A percentile compares a stretch with the other conserved stretches of the same genome.
phyloP scores from a whole-genome alignment of 495 filamentous ascomycete species.

The Penicillium soppii region DNA sequence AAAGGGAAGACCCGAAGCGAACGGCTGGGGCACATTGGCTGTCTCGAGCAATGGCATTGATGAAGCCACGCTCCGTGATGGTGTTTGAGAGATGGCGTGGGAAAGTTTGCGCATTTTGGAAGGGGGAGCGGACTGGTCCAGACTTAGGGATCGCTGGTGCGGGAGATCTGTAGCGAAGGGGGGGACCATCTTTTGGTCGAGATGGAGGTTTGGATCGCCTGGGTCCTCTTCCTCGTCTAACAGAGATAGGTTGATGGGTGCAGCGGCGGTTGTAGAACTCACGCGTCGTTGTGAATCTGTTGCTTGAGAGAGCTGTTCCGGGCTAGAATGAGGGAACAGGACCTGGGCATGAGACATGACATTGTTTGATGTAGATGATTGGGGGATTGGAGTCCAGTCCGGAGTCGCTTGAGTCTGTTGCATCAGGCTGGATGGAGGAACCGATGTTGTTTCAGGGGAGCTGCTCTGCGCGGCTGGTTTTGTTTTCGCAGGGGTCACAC shows the following conservation, averaged over 20 bases:
- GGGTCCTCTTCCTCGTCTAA: slow-evolving; percentile 67
- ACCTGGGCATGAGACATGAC: slow-evolving; percentile 34
- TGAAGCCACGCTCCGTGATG: slow-evolving; percentile 33
- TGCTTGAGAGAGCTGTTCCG: slow-evolving; percentile 45
- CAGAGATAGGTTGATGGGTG: slow-evolving; percentile 72
- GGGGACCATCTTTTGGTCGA: slow-evolving; percentile 23
- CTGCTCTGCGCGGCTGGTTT: slow-evolving; percentile 43
- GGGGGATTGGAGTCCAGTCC: slow-evolving; percentile 42
- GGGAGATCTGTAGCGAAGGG: slow-evolving; percentile 30
- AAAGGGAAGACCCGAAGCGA: slow-evolving; percentile 44
- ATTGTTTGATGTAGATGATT: slow-evolving; percentile 22
- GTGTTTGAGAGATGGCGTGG: slow-evolving; percentile 31
- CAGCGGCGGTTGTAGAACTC: slow-evolving; percentile 24
- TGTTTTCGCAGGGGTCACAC: slow-evolving; percentile 53
- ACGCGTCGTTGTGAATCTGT: slow-evolving; percentile 31
- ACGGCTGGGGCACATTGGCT: slow-evolving; percentile 39
- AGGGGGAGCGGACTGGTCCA: slow-evolving; percentile 35
- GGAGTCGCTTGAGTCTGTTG: slow-evolving; percentile 34
- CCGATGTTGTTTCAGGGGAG: slow-evolving; percentile 40
- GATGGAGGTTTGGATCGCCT: slow-evolving; percentile 20
- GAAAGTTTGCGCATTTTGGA: slow-evolving; percentile 46
- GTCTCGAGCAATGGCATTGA: slow-evolving; percentile 37
- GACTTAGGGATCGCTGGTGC: slow-evolving; percentile 18
- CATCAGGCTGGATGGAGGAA: slow-evolving; percentile 35
- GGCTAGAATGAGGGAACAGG: slow-evolving; percentile 54